A percentile compares a stretch with the other conserved stretches of the same genome.
Evolutionary conservation across 345 rosid species (phyloP).

Genomic region (Bruguiera sexangula): DNA sequence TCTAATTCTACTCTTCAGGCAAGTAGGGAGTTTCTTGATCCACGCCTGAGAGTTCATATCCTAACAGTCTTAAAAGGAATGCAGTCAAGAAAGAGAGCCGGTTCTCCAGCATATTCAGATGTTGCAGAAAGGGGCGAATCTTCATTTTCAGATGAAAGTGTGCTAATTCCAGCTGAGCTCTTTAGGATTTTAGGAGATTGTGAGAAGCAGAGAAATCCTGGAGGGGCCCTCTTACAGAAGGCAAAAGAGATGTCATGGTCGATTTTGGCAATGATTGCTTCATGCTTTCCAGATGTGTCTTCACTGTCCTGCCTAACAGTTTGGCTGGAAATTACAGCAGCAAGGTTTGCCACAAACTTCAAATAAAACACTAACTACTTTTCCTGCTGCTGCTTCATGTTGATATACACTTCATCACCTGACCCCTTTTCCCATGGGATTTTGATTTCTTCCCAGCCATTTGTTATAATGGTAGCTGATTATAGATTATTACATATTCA

Average conservation of each 20-base stretch:
- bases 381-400: background rate
- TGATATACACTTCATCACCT: background rate
- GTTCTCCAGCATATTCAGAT: conserved; percentile 44
- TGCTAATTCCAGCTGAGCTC: conserved; percentile 67
- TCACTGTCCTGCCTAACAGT: conserved; percentile 78
- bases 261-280: conserved; percentile 88
- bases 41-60: conserved; percentile 82
- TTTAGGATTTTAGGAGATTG: conserved; percentile 85
- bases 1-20: conserved; percentile 51
- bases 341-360: conserved; percentile 52
- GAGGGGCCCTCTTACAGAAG: conserved; percentile 72
- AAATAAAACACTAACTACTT: background rate
- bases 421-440: background rate
- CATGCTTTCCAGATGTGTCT: conserved; percentile 86
- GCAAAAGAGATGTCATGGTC: conserved; percentile 97
- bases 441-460: background rate
- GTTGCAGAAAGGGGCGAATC: conserved; percentile 40
- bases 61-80: conserved; percentile 77
- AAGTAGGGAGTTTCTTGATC: conserved; percentile 77
- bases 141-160: conserved; percentile 51
- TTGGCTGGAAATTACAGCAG: conserved; percentile 99
- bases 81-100: conserved; percentile 65
- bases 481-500: conserved; percentile 34
- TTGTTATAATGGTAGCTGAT: conserved; percentile 22
- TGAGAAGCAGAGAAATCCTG: conserved; percentile 81